A percentile compares a stretch with the other conserved stretches of the same genome.
These are phyloP conservation scores for Kurtzmaniella quercitrusa DNA, from an alignment of 1,139 yeast genomes.

Conservation along the genomic window DNA sequence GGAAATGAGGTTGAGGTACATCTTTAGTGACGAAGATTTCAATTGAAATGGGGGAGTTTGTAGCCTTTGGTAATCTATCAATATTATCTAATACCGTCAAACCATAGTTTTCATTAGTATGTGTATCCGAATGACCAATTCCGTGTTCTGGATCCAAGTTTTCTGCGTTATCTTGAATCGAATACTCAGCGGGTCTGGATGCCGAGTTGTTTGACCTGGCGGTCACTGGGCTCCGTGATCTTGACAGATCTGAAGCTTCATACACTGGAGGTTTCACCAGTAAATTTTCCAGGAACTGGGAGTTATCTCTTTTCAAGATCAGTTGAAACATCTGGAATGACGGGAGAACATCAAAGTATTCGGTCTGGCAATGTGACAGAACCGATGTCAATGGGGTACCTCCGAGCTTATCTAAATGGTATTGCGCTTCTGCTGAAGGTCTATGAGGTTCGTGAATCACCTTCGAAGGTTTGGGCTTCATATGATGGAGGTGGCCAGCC, in stretches of 20 bases:
- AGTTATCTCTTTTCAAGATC: conserved; percentile 45
- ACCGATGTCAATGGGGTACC: conserved; percentile 18
- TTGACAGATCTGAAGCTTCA: conserved; percentile 29
- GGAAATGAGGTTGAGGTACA: conserved; percentile 33
- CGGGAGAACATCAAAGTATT: conserved; percentile 53
- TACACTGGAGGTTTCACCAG: conserved; percentile 37
- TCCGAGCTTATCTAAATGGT: conserved; percentile 26
- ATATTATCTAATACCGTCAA: conserved; percentile 44
- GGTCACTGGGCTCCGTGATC: conserved; percentile 12
- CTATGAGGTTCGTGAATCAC: conserved; percentile 20
- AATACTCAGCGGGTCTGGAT: background rate
- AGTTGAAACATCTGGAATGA: conserved; percentile 63
- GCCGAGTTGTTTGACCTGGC: background rate
- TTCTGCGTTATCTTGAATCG: background rate
- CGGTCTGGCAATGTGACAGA: conserved; percentile 33
- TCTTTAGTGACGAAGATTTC: conserved; percentile 41
- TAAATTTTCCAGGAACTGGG: conserved; percentile 38
- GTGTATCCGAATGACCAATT: background rate
- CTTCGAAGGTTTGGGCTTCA: background rate
- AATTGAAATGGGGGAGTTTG: conserved; percentile 37
- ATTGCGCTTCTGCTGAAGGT: conserved; percentile 34
- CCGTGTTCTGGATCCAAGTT: background rate
- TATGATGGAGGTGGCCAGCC: conserved; percentile 1
- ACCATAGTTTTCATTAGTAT: conserved; percentile 25
- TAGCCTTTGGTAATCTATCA: conserved; percentile 33